Evolutionary conservation across 306 rosid genomes (phyloP).

Genomic region (Dalbergia cochinchinensis): DNA sequence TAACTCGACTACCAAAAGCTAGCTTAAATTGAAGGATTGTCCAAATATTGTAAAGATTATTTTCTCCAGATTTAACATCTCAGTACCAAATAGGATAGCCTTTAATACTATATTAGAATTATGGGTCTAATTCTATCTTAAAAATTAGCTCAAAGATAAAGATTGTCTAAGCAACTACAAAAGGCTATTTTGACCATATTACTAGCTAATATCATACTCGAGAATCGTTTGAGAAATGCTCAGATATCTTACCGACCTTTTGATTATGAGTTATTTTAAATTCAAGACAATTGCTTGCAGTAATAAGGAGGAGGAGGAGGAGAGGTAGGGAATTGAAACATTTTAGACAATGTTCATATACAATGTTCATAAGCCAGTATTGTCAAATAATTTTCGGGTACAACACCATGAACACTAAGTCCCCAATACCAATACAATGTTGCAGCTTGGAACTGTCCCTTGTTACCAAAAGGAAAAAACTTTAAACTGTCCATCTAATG

Average conservation of each 20-base stretch:
- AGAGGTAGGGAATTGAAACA: too few relatives aligned
- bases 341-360: not conserved
- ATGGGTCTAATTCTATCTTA: not conserved
- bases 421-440: constrained; percentile 32
- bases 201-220: not conserved
- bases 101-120: too few relatives aligned
- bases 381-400: constrained; percentile 7
- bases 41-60: too few relatives aligned
- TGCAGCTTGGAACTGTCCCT: constrained; percentile 10
- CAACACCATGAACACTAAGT: not conserved
- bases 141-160: too few relatives aligned
- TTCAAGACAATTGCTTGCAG: too few relatives aligned
- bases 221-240: not conserved
- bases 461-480: not conserved
- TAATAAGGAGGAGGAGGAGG: too few relatives aligned
- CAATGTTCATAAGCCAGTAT: constrained; percentile 20
- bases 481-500: constrained; percentile 33
- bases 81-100: too few relatives aligned
- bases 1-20: too few relatives aligned
- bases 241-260: not conserved
- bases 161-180: not conserved
- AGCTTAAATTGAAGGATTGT: too few relatives aligned
- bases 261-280: too few relatives aligned
- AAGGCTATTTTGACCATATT: too few relatives aligned
- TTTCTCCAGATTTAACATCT: too few relatives aligned